Base-by-base conservation (phyloP, 208 protist genomes). In the Angomonas ambiguus region DNA sequence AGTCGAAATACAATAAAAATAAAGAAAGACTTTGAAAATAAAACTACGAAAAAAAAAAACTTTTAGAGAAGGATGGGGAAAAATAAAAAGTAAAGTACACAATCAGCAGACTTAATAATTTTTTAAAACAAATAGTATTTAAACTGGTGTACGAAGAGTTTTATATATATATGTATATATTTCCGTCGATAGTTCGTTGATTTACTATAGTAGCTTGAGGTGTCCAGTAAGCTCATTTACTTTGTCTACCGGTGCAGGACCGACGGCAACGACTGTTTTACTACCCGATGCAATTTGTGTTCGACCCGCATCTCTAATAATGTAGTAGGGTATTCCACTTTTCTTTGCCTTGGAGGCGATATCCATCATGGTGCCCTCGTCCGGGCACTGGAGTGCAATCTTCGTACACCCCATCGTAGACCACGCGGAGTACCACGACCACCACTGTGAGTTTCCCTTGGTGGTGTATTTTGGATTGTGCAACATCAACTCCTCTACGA, bases 251-350 rank as follows among this genome's bases (percentile, higher is more conserved):
- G 92, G 93, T 1, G 81, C 94, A 11, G 92, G 87, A 10, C 92
- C 92, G 22, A 96, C 81, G 11, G 93, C 88, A 4, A 98, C 51
- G 0, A 98, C 96, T 0, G 96, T 98, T 53, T 88, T 87, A 51
- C 92, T 97, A 0, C 86, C 86, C 2, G 92, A 62, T 11, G 82
- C 92, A 41, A 98, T 93, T 81, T 98, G 96, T 32, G 96, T 98
- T 18, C 96, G 77, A 27, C 96, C 96, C 0, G 94, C 94, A 62
- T 98, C 96, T 0, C 90, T 72, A 53, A 98, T 79, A 1, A 96
- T 53, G 30, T 89, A 87, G 60, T 82, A 81, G 1, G 82, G 81
- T 34, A 98, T 68, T 3, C 76, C 63, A 25, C 67, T 32, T 13
- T 60, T 38, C 51, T 72, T 65, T 1, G 91, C 92, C 20, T 80